Evolutionary conservation across 2,329 filamentous ascomycete species (phyloP).

Genomic region (Paraphoma sp.): DNA sequence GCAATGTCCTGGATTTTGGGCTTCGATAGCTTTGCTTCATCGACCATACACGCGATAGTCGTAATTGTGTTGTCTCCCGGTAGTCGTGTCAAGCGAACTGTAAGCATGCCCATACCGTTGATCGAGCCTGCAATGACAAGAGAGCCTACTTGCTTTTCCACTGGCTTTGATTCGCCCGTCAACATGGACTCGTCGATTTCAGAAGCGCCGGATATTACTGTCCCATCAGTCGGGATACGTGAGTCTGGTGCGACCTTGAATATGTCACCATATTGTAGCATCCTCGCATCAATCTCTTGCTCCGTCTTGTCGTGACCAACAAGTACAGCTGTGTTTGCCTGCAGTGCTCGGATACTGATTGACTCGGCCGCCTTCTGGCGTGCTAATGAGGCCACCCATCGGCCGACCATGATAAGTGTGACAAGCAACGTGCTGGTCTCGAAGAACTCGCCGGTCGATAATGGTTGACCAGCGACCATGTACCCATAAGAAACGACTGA

Average conservation of each 20-base stretch:
- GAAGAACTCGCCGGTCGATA: conserved; percentile 58
- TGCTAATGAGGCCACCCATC: conserved; percentile 55
- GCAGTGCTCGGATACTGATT: conserved; percentile 63
- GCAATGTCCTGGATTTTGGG: conserved; percentile 73
- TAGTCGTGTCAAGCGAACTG: conserved; percentile 63
- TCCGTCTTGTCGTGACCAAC: conserved; percentile 51
- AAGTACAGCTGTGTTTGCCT: conserved; percentile 60
- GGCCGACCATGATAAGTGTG: conserved; percentile 61
- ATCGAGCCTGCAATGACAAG: conserved; percentile 70
- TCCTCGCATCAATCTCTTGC: conserved; percentile 67
- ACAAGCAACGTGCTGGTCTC: conserved; percentile 63
- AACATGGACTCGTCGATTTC: conserved; percentile 80
- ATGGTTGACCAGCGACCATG: conserved; percentile 40
- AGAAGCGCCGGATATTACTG: conserved; percentile 65
- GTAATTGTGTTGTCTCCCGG: conserved; percentile 75
- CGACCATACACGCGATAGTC: conserved; percentile 72
- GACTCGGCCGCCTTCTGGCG: conserved; percentile 58
- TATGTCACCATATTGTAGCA: conserved; percentile 74
- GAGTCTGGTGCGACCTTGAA: conserved; percentile 69
- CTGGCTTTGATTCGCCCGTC: conserved; percentile 71
- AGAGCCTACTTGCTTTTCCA: conserved; percentile 63
- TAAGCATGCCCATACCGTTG: conserved; percentile 59
- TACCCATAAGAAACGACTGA: conserved; percentile 60
- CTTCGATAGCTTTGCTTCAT: conserved; percentile 72
- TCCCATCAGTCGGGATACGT: conserved; percentile 72